phyloP scores from a whole-genome alignment of 768 basidiomycete genomes.

The Neoboletus magnificus region DNA sequence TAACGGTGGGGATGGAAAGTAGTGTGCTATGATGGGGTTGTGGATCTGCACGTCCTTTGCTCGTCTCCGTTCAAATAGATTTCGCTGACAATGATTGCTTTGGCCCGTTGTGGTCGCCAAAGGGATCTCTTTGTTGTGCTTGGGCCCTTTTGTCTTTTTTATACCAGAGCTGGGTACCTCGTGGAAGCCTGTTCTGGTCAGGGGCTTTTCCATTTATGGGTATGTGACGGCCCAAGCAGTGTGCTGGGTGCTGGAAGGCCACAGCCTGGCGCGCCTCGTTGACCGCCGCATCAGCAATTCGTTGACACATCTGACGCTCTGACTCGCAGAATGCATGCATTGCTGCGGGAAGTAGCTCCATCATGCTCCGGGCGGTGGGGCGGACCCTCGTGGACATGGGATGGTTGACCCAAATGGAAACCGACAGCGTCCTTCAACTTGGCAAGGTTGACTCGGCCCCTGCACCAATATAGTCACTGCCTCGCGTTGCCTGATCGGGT shows the following conservation, averaged over 20 bases:
- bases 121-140: slow-evolving; percentile 12
- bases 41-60: background rate
- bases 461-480: background rate
- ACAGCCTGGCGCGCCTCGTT: slow-evolving; percentile 13
- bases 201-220: slow-evolving; percentile 24
- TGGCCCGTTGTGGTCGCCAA: slow-evolving; percentile 11
- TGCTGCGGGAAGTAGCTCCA: background rate
- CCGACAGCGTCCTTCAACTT: background rate
- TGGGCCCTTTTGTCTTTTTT: slow-evolving; percentile 23
- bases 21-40: background rate
- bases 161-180: slow-evolving; percentile 8
- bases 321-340: slow-evolving; percentile 17
- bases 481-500: background rate
- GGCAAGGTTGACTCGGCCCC: background rate
- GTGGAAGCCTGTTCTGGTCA: slow-evolving; percentile 15
- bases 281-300: background rate
- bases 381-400: background rate
- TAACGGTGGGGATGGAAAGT: background rate
- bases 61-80: slow-evolving; percentile 24
- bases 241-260: background rate
- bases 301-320: slow-evolving; percentile 5
- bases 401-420: background rate
- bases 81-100: slow-evolving; percentile 13
- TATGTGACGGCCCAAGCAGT: slow-evolving; percentile 12
- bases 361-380: slow-evolving; percentile 1